phyloP scores from a whole-genome alignment of 106 monocot species.

The Dioscorea dumetorum region DNA sequence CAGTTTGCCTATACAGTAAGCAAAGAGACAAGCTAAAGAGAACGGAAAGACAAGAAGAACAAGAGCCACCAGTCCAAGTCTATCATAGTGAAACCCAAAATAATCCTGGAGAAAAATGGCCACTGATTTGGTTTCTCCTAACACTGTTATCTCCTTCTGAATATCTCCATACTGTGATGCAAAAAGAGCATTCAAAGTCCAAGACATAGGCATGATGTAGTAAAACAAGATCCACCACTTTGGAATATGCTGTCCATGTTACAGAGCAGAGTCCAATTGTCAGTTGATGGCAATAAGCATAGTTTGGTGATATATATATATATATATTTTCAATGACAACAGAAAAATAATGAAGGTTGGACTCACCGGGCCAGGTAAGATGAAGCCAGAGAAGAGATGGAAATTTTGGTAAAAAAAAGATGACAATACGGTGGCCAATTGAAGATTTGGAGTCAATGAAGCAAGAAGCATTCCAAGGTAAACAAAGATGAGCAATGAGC shows the following conservation, averaged over 20 bases:
- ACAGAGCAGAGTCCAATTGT: no score
- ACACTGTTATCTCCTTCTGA: conserved; percentile 31
- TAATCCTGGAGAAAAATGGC: conserved; percentile 49
- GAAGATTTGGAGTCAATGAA: no score
- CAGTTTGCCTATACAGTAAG: neutral
- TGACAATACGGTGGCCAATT: no score
- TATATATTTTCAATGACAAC: no score
- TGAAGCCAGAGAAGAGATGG: no score
- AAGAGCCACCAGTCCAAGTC: conserved; percentile 31
- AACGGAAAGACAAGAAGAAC: conserved; percentile 33
- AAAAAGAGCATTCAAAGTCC: conserved; percentile 57
- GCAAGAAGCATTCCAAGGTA: no score
- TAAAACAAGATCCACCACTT: conserved; percentile 86
- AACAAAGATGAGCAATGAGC: no score
- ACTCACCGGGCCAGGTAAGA: no score
- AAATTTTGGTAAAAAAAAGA: no score
- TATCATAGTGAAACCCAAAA: conserved; percentile 46
- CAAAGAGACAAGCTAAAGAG: conserved; percentile 51
- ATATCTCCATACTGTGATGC: conserved; percentile 64
- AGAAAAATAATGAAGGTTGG: no score
- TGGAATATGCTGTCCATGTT: conserved; percentile 56
- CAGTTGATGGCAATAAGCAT: no score
- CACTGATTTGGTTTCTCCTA: conserved; percentile 47
- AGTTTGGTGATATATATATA: no score
- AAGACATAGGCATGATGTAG: conserved; percentile 47